phyloP scores from a whole-genome alignment of 768 basidiomycete genomes.

The Sporobolomyces phaffii region DNA sequence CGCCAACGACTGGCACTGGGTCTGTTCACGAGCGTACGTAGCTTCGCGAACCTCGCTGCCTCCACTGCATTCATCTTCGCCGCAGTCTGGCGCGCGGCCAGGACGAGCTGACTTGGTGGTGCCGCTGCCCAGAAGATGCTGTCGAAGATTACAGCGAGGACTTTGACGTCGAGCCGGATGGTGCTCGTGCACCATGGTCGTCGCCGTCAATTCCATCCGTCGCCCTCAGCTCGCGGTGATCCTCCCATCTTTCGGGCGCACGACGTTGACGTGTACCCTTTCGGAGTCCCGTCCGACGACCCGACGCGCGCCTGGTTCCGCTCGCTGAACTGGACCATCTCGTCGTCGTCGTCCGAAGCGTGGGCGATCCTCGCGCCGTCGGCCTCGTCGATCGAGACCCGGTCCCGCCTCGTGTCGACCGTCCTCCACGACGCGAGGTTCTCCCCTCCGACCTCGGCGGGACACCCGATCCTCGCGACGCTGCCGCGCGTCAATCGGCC shows the following conservation, averaged over 20 bases:
- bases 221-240: too few species aligned
- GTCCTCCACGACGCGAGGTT: constrained; percentile 26
- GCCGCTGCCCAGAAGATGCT: too few species aligned
- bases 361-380: constrained; percentile 33
- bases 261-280: constrained; percentile 23
- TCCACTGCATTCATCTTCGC: too few species aligned
- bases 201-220: too few species aligned
- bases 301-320: constrained; percentile 12
- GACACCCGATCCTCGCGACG: constrained; percentile 24
- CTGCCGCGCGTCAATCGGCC: constrained; percentile 1
- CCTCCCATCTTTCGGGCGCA: constrained; percentile 21
- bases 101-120: too few species aligned
- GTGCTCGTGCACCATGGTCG: too few species aligned
- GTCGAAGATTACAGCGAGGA: too few species aligned
- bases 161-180: too few species aligned
- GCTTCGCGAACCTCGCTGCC: too few species aligned
- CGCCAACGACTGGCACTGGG: too few species aligned
- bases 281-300: constrained; percentile 18
- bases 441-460: constrained; percentile 38
- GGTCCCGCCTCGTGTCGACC: constrained; percentile 10
- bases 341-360: constrained; percentile 1
- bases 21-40: too few species aligned
- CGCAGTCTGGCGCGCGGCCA: too few species aligned
- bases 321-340: constrained; percentile 11
- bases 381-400: constrained; percentile 1